Percentiles rank a stretch among this genome's conserved stretches.
Evolutionary conservation across 2,329 filamentous ascomycete genomes (phyloP).

Genomic region (Colletotrichum sp.): DNA sequence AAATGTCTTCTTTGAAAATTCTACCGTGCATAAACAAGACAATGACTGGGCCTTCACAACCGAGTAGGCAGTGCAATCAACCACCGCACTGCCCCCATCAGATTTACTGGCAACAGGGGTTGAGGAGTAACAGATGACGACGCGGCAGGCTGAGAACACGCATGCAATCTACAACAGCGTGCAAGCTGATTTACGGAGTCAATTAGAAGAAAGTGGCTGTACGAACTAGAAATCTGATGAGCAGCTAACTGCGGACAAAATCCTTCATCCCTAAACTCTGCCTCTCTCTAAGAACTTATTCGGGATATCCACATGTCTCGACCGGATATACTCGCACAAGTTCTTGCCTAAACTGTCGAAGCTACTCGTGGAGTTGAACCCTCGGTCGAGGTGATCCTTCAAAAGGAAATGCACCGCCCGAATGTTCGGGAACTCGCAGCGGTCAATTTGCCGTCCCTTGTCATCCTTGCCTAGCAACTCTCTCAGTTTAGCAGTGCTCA

Average conservation of each 20-base stretch:
- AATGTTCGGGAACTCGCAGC: conserved; percentile 44
- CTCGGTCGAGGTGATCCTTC: conserved; percentile 19
- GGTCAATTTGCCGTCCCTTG: conserved; percentile 35
- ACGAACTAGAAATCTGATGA: not conserved
- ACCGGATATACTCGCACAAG: conserved; percentile 29
- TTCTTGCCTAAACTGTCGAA: conserved; percentile 36
- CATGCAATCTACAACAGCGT: not conserved
- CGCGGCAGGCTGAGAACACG: not conserved
- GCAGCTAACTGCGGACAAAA: not conserved
- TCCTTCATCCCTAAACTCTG: not conserved
- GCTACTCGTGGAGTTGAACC: conserved; percentile 18
- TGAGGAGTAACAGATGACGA: not conserved
- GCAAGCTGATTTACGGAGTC: not conserved
- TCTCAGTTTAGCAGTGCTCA: conserved; percentile 39
- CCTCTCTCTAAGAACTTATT: conserved; percentile 29
- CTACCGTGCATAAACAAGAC: not conserved
- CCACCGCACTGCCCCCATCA: not conserved
- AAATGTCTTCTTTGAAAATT: not conserved
- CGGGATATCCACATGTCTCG: conserved; percentile 30
- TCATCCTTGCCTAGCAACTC: conserved; percentile 35
- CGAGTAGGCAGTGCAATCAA: not conserved
- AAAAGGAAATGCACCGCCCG: conserved; percentile 17
- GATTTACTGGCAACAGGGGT: not conserved
- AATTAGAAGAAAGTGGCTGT: not conserved
- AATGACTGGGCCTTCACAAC: not conserved